A percentile compares a stretch with the other conserved stretches of the same genome.
phyloP scores from a whole-genome alignment of 805 yeast genomes.

The Metschnikowia similis region DNA sequence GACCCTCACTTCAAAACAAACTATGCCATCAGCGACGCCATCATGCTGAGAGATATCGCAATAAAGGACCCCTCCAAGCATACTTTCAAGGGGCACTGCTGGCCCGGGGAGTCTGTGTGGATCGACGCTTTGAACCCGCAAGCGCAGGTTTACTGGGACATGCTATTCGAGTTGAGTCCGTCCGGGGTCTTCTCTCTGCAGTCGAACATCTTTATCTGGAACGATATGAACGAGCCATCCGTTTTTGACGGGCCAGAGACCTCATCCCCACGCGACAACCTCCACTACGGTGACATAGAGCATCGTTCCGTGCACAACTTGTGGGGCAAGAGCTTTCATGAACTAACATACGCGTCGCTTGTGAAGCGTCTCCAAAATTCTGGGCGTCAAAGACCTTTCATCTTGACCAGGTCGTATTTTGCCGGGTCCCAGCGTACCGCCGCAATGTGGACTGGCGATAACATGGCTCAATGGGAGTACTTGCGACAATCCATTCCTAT shows the following conservation, averaged over 20 bases:
- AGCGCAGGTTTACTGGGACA: conserved; percentile 58
- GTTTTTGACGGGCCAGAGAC: conserved; percentile 95
- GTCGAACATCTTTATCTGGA: conserved; percentile 82
- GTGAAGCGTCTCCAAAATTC: conserved; percentile 43
- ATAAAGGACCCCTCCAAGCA: conserved; percentile 46
- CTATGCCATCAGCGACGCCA: conserved; percentile 57
- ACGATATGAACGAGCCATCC: conserved; percentile 98
- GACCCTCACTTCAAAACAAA: conserved; percentile 86
- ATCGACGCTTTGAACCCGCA: conserved; percentile 74
- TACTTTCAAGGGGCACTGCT: conserved; percentile 80
- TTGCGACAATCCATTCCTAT: conserved; percentile 78
- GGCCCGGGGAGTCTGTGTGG: conserved; percentile 98
- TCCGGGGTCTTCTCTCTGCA: conserved; percentile 40
- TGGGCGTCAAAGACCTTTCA: conserved; percentile 68
- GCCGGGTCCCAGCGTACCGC: conserved; percentile 90
- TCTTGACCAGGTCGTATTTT: conserved; percentile 80
- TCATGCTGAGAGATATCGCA: conserved; percentile 41
- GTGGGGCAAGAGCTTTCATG: conserved; percentile 76
- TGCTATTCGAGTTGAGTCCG: conserved; percentile 41
- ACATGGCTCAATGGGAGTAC: conserved; percentile 89
- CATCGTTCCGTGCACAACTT: conserved; percentile 89
- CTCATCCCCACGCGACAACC: conserved; percentile 72
- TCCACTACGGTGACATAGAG: conserved; percentile 80
- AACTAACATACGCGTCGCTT: conserved; percentile 71
- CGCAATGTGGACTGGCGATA: conserved; percentile 98